These are phyloP conservation scores for Fusarium lyarnte DNA, from an alignment of 2,329 filamentous ascomycete genomes.

Conservation along the genomic window DNA sequence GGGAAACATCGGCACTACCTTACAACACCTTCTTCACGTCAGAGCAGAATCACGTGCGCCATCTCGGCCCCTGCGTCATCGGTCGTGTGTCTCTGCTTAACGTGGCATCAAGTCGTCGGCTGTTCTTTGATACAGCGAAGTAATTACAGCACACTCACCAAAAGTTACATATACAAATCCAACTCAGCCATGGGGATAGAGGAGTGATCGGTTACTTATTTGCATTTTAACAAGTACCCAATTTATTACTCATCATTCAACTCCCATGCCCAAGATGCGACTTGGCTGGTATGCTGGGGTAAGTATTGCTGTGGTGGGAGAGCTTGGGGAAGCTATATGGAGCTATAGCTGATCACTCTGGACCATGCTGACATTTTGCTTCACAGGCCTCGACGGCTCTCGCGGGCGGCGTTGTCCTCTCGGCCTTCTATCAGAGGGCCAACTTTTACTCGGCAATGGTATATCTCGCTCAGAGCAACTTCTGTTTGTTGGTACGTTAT, in stretches of 20 bases:
- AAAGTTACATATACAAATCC: conserved; percentile 9
- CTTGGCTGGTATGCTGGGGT: conserved; percentile 70
- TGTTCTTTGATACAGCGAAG: conserved; percentile 10
- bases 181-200: conserved; percentile 37
- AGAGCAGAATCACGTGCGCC: conserved; percentile 38
- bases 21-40: neutral
- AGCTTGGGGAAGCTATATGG: conserved; percentile 38
- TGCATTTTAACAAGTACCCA: conserved; percentile 12
- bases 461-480: conserved; percentile 94
- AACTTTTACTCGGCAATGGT: conserved; percentile 99
- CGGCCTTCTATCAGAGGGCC: conserved; percentile 91
- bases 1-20: conserved; percentile 26
- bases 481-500: conserved; percentile 84
- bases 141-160: conserved; percentile 18
- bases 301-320: conserved; percentile 48
- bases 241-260: conserved; percentile 12
- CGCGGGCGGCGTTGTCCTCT: conserved; percentile 83
- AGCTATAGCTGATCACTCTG: conserved; percentile 32
- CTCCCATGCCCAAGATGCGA: conserved; percentile 61
- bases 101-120: conserved; percentile 43
- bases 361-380: conserved; percentile 31
- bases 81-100: conserved; percentile 41
- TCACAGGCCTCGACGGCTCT: conserved; percentile 80
- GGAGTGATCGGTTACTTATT: conserved; percentile 29
- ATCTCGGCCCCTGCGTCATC: conserved; percentile 40